These are phyloP conservation scores for Fragosphaeria purpurea DNA, from an alignment of 2,329 filamentous ascomycete species.

Conservation along the genomic window DNA sequence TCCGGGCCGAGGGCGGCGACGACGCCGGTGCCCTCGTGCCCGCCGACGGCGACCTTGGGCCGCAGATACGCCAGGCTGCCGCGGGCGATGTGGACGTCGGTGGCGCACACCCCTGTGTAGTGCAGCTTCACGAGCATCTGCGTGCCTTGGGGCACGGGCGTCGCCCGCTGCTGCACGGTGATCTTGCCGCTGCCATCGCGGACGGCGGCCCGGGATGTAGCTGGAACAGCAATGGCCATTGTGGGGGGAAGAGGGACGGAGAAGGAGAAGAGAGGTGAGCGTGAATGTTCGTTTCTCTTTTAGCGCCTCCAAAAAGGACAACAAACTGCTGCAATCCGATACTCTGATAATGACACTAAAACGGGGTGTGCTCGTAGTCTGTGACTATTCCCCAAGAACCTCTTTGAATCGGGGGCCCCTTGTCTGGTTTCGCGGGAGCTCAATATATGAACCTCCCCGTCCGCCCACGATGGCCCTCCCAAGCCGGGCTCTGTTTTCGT, in stretches of 20 bases:
- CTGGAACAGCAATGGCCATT: constrained; percentile 12
- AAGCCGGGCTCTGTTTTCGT: no score
- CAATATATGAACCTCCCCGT: no score
- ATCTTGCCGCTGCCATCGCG: constrained; percentile 23
- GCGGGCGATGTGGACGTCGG: constrained; percentile 6
- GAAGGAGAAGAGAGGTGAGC: no score
- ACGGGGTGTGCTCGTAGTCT: no score
- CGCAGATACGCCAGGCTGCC: constrained; percentile 7
- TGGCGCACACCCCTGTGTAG: constrained; percentile 7
- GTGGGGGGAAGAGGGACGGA: background rate
- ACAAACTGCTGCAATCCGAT: no score
- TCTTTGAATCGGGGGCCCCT: no score
- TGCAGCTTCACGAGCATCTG: constrained; percentile 5
- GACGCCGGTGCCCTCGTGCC: constrained; percentile 7
- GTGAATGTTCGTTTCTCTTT: no score
- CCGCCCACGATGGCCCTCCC: no score
- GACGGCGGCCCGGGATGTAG: constrained; percentile 12
- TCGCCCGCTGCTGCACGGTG: constrained; percentile 2
- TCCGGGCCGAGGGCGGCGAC: constrained; percentile 4
- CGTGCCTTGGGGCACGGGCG: constrained; percentile 1
- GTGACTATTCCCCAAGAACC: no score
- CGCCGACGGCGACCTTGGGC: constrained; percentile 4
- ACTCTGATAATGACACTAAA: no score
- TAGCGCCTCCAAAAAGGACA: no score
- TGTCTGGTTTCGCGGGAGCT: no score